Evolutionary conservation across 1,284 basidiomycete genomes (phyloP), one percentile per base, ranked within the genome.

Genomic region (Calocybe gambosa): DNA sequence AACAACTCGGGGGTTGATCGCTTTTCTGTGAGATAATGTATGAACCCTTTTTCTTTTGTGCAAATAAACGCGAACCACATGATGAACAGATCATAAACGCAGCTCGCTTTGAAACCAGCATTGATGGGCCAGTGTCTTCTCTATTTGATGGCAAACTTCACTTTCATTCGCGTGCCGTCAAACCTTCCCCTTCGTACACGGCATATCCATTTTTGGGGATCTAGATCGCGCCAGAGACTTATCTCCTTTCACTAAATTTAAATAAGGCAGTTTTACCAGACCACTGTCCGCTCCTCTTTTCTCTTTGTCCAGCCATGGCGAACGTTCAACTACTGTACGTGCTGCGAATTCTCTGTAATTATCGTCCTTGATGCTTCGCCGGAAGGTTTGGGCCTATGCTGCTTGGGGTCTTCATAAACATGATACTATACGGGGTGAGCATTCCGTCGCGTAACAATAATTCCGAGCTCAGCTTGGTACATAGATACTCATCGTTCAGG

Each of bases 351-450:
- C 4, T 23, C 16, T n/a, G 3, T 2, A 5, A 29, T 12, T 23
- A 34, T 10, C 37, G 3, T 13, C 28, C 9, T 42, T 47, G 13
- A 49, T 31, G 13, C 20, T 26, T 10, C 8, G 18, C 23, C 10
- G 12, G 3, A 39, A 62, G 62, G 26, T 62, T 56, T 41, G 62
- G 62, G 13, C 62, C 62, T 7, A 59, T 63, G 57, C 49, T 62
- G 16, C 58, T 63, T 21, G 62, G 61, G n/a, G 57, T 60, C 13
- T 59, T 58, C 43, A 37, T 60, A 29, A 61, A 59, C 23, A 57
- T 61, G 46, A 60, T 63, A 16, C 48, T 64, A 18, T 62, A 63
- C 26, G 62, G 63, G 40, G 62, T 60, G 46, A 46, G 57, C 44
- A 26, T 39, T 29, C 9, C 5, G 21, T 25, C 18, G 33, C 47